These are phyloP conservation scores for Byssoonygena ceratinophila DNA, from an alignment of 2,329 filamentous ascomycete genomes.

Conservation along the genomic window DNA sequence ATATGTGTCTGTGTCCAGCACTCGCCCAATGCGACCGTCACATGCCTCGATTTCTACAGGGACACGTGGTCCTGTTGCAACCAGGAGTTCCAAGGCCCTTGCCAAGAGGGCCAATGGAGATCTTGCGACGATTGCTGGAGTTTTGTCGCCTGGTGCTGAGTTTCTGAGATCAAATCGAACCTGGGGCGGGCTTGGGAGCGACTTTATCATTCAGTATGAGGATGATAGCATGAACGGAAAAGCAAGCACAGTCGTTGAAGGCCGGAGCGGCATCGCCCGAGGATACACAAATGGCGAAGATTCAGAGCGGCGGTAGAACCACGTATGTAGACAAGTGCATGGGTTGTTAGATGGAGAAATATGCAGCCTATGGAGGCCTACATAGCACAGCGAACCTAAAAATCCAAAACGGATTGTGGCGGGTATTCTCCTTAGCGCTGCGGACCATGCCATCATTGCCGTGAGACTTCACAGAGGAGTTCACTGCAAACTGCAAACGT, in stretches of 20 bases:
- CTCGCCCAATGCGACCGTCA: conserved; percentile 40
- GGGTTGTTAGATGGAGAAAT: too few species aligned
- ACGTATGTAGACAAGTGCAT: background rate
- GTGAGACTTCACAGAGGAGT: background rate
- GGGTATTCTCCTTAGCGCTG: background rate
- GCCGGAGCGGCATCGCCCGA: conserved; percentile 73
- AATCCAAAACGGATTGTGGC: background rate
- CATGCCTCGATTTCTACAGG: conserved; percentile 21
- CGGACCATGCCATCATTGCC: background rate
- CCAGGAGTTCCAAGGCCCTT: conserved; percentile 43
- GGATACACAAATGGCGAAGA: conserved; percentile 70
- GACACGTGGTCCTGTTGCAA: conserved; percentile 22
- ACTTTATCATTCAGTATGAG: conserved; percentile 57
- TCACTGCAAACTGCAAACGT: conserved; percentile 1
- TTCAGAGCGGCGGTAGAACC: conserved; percentile 24
- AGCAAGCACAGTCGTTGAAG: conserved; percentile 57
- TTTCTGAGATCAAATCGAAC: conserved; percentile 71
- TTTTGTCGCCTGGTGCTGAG: conserved; percentile 84
- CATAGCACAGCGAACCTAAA: background rate
- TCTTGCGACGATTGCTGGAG: conserved; percentile 68
- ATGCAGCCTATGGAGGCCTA: background rate
- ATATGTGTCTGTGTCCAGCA: conserved; percentile 67
- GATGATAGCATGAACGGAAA: conserved; percentile 43
- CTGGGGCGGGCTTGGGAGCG: conserved; percentile 84
- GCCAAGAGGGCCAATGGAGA: conserved; percentile 58